Conservation (phyloP, 176 grass and related monocot species). For the Aegilops umbellulata region DNA sequence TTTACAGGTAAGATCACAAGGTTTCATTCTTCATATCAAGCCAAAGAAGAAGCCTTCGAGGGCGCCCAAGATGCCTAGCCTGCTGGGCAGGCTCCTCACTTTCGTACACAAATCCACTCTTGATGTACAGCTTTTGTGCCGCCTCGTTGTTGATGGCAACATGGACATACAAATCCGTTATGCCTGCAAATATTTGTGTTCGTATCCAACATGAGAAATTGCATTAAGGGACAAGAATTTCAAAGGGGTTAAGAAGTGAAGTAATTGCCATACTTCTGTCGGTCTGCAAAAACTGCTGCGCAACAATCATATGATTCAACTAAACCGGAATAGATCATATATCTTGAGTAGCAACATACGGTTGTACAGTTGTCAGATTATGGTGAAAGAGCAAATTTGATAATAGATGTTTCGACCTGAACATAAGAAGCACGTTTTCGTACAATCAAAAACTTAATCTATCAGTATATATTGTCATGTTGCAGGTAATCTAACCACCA, state of each 20-base stretch:
- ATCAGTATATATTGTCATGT: not conserved
- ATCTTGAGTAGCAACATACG: not conserved
- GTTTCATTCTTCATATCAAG: slow-evolving; percentile 56
- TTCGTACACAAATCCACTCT: slow-evolving; percentile 93
- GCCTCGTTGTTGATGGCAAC: slow-evolving; percentile 85
- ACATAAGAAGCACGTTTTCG: not conserved
- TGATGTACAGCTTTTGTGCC: slow-evolving; percentile 71
- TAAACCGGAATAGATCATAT: not conserved
- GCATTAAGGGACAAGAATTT: not conserved
- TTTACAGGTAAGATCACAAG: slow-evolving; percentile 38
- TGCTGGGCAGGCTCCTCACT: slow-evolving; percentile 83
- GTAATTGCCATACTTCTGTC: not conserved
- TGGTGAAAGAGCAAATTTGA: not conserved
- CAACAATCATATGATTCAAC: not conserved
- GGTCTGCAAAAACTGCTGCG: not conserved
- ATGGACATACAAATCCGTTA: slow-evolving; percentile 97
- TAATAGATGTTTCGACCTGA: not conserved
- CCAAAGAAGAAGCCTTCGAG: slow-evolving; percentile 86
- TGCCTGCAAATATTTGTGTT: slow-evolving; percentile 49
- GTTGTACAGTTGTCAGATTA: not conserved
- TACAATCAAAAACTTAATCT: not conserved
- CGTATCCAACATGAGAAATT: not conserved
- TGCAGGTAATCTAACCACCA: not conserved
- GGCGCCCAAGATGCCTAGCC: slow-evolving; percentile 78
- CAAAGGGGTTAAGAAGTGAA: not conserved